Base-by-base conservation (phyloP, 73 alveolate genomes). In the Paraurostyla sp. region DNA sequence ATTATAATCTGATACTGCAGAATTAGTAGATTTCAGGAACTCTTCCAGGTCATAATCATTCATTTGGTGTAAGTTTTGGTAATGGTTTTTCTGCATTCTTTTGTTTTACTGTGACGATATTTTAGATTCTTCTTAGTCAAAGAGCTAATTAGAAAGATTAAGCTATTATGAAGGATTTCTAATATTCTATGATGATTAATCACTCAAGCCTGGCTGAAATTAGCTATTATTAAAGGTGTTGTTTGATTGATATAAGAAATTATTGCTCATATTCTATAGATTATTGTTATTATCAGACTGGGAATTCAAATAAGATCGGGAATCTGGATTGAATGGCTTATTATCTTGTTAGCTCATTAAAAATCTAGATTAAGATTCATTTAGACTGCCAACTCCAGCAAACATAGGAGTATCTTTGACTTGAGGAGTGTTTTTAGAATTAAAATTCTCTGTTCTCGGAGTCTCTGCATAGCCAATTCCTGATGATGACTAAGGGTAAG, bases 41-140 rank as follows among this genome's bases (percentile, higher is more conserved):
- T 73, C 87, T 33, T 73, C 87, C 25, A 73, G 71, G 46, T 73
- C 87, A 73, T 73, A 50, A 2, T 73, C 73, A 50, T 73, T 73
- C 58, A 65, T 65, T 2, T 65, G 9, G 18, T 65, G 38, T 6
- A 65, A 22, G 23, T 65, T 65, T 38, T 32, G 58, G 41, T 65
- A 38, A 22, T 65, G 7, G 23, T 65, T 65, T 13, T 35, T 35
- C 58, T 22, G 7, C 40, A 13, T 40, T 40, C 40, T 15, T 40
- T 0, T 65, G 50, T 7, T 18, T n/a, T 52, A 13, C 4, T 52
- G n/a, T n/a, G n/a, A n/a, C n/a, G n/a, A n/a, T n/a, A n/a, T n/a
- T n/a, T n/a, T n/a, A n/a, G n/a, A n/a, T n/a, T n/a, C n/a, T n/a
- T n/a, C n/a, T n/a, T n/a, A n/a, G n/a, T n/a, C n/a, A n/a, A n/a